Percentiles rank a stretch among this genome's conserved stretches.
phyloP scores from a whole-genome alignment of 495 filamentous ascomycete species.

The Xylaria nigripes region DNA sequence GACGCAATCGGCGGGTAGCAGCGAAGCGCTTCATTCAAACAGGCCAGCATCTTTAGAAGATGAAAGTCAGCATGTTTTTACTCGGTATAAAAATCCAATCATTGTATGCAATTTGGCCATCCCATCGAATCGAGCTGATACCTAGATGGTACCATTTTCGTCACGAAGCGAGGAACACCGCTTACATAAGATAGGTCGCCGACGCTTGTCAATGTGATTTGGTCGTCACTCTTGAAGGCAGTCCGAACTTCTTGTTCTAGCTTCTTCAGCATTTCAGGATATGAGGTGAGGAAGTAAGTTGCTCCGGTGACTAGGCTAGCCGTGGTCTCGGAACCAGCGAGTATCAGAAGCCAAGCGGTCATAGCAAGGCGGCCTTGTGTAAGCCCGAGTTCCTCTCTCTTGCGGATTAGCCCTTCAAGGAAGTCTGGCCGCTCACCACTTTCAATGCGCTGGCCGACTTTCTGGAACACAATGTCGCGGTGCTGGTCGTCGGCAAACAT shows the following conservation, averaged over 20 bases:
- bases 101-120: no score
- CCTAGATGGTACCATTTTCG: not conserved
- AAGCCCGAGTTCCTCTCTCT: conserved; percentile 23
- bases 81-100: not conserved
- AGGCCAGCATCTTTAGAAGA: conserved; percentile 36
- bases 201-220: conserved; percentile 43
- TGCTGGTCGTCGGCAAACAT: conserved; percentile 19
- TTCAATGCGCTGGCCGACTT: conserved; percentile 28
- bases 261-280: conserved; percentile 29
- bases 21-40: conserved; percentile 49
- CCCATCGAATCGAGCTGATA: no score
- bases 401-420: conserved; percentile 31
- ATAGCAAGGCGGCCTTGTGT: conserved; percentile 14
- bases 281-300: conserved; percentile 38
- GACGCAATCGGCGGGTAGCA: conserved; percentile 49
- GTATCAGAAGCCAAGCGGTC: conserved; percentile 22
- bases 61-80: not conserved
- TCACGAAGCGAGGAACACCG: not conserved
- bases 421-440: conserved; percentile 29
- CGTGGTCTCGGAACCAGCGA: conserved; percentile 46
- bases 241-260: conserved; percentile 39
- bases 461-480: conserved; percentile 19
- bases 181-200: conserved; percentile 38
- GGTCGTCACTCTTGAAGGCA: conserved; percentile 31
- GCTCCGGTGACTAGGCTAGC: conserved; percentile 39